Evolutionary conservation across 352 stramenopile species (phyloP).

Genomic region (Globisporangium emineosum): DNA sequence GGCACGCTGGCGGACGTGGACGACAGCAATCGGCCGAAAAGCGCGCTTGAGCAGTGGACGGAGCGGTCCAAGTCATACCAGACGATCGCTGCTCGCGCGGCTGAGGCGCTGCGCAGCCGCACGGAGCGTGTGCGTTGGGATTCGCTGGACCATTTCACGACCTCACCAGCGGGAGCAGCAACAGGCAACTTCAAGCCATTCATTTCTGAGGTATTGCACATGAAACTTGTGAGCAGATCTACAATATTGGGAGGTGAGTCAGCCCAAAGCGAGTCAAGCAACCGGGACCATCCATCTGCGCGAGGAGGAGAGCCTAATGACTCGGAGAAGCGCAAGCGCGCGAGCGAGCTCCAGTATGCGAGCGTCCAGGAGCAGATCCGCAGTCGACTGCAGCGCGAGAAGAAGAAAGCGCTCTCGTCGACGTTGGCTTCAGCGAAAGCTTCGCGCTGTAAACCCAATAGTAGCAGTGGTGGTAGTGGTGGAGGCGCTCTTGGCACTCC

Average conservation of each 20-base stretch:
- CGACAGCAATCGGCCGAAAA: background rate
- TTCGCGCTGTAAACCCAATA: background rate
- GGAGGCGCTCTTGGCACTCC: background rate
- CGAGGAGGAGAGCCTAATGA: background rate
- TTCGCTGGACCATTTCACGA: slow-evolving; percentile 32
- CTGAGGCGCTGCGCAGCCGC: slow-evolving; percentile 25
- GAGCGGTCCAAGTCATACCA: slow-evolving; percentile 48
- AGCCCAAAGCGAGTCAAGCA: background rate
- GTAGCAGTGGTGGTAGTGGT: background rate
- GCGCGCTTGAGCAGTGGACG: slow-evolving; percentile 34
- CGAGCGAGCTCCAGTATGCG: slow-evolving; percentile 17
- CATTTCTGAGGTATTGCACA: slow-evolving; percentile 18
- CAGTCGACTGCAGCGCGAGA: slow-evolving; percentile 10
- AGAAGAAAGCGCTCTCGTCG: background rate
- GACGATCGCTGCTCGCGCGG: slow-evolving; percentile 31
- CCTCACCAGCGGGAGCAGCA: background rate
- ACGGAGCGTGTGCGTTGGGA: slow-evolving; percentile 47
- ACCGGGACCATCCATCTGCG: background rate
- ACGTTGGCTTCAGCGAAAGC: background rate
- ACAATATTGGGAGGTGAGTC: slow-evolving; percentile 3
- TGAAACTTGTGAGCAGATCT: slow-evolving; percentile 1
- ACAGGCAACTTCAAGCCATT: background rate
- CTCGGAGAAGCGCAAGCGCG: slow-evolving; percentile 18
- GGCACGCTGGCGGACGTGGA: background rate
- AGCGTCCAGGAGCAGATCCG: slow-evolving; percentile 25